Percentiles rank a stretch among this genome's conserved stretches.
Evolutionary conservation across 163 green algal genomes (phyloP).

Genomic region (Coccomyxa subellipsoidea): DNA sequence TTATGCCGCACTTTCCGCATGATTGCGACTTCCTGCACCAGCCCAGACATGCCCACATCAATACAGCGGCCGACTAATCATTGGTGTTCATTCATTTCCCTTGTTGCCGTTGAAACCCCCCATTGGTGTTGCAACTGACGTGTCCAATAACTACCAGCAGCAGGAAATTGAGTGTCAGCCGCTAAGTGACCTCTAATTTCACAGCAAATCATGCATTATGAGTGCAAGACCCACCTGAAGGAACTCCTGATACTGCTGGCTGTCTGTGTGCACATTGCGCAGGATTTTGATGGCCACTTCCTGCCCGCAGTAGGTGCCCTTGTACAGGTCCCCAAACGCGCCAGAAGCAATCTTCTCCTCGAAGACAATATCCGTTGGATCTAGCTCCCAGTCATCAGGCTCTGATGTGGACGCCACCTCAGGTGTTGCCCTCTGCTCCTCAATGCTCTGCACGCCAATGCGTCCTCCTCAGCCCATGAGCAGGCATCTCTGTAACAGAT

Average conservation of each 20-base stretch:
- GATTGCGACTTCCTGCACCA: slow-evolving; percentile 90
- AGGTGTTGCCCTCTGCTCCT: background rate
- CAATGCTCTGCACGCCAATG: background rate
- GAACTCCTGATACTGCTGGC: slow-evolving; percentile 91
- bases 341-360: slow-evolving; percentile 90
- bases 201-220: background rate
- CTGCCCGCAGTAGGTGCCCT: slow-evolving; percentile 92
- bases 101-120: no score
- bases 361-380: slow-evolving; percentile 79
- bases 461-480: no score
- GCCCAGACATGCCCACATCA: background rate
- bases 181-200: no score
- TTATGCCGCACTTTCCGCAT: slow-evolving; percentile 97
- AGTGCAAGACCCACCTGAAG: slow-evolving; percentile 41
- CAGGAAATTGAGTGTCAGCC: no score
- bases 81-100: no score
- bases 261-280: slow-evolving; percentile 82
- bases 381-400: slow-evolving; percentile 94
- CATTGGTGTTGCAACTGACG: no score
- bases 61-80: background rate
- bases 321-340: slow-evolving; percentile 95
- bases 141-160: no score
- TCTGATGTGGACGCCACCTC: background rate
- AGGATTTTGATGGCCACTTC: slow-evolving; percentile 99
- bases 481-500: background rate